Evolutionary conservation across 1,139 yeast species (phyloP), one percentile per base, ranked within the genome.

Genomic region (Starmera stellimalicola): DNA sequence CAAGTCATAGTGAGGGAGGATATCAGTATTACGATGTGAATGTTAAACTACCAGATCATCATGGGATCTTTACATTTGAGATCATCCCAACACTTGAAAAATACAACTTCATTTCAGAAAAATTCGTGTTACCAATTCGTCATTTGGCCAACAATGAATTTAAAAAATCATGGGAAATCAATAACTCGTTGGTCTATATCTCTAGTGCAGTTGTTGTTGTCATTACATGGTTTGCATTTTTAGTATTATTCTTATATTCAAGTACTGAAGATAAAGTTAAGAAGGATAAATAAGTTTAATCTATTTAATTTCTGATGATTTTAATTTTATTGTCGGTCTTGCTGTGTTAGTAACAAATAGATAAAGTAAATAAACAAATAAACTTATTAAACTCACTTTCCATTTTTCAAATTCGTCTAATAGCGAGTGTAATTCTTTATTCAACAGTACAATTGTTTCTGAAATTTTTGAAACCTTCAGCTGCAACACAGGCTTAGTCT

Each of bases 101-200:
- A 7, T 65, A 70, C 45, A 68, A 82, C 20, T 85, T 65, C 56
- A 57, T 91, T 40, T n/a, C 7, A 6, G 84, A 80, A 50, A 69
- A 72, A 41, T 68, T 69, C 39, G 77, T 81, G 14, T 87, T 87
- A 31, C 77, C 97, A 3, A 79, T 93, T 32, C 77, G 98, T 57
- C 97, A 93, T 58, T 71, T 84, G 52, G 96, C 97, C 40, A 91
- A 88, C 55, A 95, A 91, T 56, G 98, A 93, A 62, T 93, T 79
- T 65, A 80, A 81, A 44, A 75, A 97, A 59, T 79, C 94, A 27
- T 91, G 94, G 93, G 84, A 83, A 41, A 87, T 93, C 54, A 68
- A 94, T 32, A 87, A 88, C 60, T 73, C 97, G 3, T 87, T 95
- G 94, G 84, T 88, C 36, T 93, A 91, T 54, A 60, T 91, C 42